phyloP scores from a whole-genome alignment of 129 eudicot species.

The Helichrysum umbraculigerum region DNA sequence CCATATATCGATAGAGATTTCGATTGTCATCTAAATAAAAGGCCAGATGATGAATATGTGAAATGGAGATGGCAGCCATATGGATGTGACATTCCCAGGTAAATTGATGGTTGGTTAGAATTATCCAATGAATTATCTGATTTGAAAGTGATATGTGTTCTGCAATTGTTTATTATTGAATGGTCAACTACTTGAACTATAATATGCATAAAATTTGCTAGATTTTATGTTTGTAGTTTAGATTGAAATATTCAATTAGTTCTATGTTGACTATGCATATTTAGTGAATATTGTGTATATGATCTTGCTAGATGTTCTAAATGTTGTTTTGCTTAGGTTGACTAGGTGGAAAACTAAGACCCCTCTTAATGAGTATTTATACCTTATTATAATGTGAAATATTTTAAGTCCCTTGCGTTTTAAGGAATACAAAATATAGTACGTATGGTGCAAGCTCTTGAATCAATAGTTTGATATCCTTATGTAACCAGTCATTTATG shows the following conservation, averaged over 20 bases:
- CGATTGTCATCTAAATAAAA: slow-evolving; percentile 78
- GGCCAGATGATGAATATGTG: slow-evolving; percentile 71
- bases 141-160: slow-evolving; percentile 8
- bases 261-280: slow-evolving; percentile 22
- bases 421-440: no score
- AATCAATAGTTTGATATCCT: no score
- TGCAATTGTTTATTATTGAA: slow-evolving; percentile 28
- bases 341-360: neutral
- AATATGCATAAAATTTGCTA: slow-evolving; percentile 20
- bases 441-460: no score
- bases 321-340: slow-evolving; percentile 7
- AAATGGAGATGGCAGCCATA: slow-evolving; percentile 98
- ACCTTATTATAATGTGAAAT: neutral
- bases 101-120: slow-evolving; percentile 7
- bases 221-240: slow-evolving; percentile 26
- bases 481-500: no score
- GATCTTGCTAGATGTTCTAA: neutral
- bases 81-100: slow-evolving; percentile 89
- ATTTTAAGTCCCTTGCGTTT: no score
- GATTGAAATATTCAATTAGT: slow-evolving; percentile 15
- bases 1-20: slow-evolving; percentile 74
- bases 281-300: neutral
- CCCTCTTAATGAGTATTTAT: neutral
- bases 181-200: slow-evolving; percentile 19
- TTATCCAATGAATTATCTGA: neutral